Evolutionary conservation across 148 eudicot genomes (phyloP), one percentile per base, ranked within the genome.

Genomic region (Polygonum maritimum): DNA sequence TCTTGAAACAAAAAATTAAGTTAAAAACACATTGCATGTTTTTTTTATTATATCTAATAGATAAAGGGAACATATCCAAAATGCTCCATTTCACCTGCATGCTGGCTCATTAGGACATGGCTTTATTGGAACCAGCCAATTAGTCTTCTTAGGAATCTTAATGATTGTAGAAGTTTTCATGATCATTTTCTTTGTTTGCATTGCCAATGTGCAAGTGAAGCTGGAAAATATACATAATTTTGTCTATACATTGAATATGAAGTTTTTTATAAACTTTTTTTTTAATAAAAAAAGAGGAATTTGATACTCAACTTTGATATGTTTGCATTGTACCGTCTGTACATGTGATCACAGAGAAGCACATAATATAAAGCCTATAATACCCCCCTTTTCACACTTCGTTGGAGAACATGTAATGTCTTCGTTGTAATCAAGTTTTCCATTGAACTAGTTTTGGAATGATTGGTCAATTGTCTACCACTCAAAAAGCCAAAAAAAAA

Each of bases 321-420:
- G 41, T 39, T 7, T 39, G 41, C 41, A 39, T 7, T 39, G 41
- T 39, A 39, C 41, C 4, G 70, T 65, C 70, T 58, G 70, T 35
- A 33, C 70, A 65, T 65, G 70, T 65, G 70, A 65, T 65, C 41
- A 35, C 70, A 65, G 40, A 33, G 69, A 21, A 55, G 62, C 38
- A 62, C 33, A 26, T 26, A 26, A 26, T 26, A 62, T 31, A 13
- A 15, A 62, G 1, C 21, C 1, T 11, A 9, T 55, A 26, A 26
- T 26, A 26, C 31, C 31, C 7, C 21, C 58, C 18, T n/a, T 12
- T 52, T 57, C 31, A 57, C 63, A 57, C 31, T 57, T 19, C 19
- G 33, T 57, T 57, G 63, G 38, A 39, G 39, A 62, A 26, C 69
- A 62, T 62, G 69, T 62, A 22, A 26, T 62, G 69, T 62, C 69